Conservation (phyloP, 768 basidiomycete genomes). For the Phanerochaete carnosa region DNA sequence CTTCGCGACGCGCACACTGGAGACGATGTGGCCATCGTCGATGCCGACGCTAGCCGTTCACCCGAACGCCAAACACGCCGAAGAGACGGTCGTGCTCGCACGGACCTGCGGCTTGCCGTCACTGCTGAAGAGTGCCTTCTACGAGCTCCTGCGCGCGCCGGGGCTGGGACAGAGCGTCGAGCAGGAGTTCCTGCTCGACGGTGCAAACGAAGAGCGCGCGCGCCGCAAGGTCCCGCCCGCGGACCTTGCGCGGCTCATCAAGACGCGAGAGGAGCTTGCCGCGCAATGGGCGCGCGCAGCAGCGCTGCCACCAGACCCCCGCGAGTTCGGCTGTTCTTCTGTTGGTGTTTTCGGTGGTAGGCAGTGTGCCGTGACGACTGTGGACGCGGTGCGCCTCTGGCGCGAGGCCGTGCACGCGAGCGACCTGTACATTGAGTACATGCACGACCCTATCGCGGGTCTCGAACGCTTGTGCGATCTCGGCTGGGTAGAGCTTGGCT, state of each 20-base stretch:
- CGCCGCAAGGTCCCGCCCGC: not conserved
- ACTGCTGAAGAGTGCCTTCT: constrained; percentile 36
- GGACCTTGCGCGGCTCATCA: constrained; percentile 20
- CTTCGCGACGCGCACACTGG: constrained; percentile 28
- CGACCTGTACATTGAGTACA: constrained; percentile 26
- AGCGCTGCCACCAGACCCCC: constrained; percentile 17
- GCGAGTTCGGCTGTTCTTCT: constrained; percentile 18
- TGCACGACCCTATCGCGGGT: constrained; percentile 34
- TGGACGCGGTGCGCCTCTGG: constrained; percentile 8
- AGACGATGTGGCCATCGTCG: constrained; percentile 27
- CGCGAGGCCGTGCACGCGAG: constrained; percentile 11
- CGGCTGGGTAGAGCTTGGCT: constrained; percentile 29
- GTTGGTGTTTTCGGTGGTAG: not conserved
- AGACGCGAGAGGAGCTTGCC: constrained; percentile 19
- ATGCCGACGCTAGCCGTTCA: constrained; percentile 14
- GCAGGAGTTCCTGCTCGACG: constrained; percentile 1
- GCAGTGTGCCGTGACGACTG: not conserved
- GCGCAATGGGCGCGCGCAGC: constrained; percentile 19
- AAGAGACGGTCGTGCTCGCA: constrained; percentile 31
- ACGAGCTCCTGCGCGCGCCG: constrained; percentile 34
- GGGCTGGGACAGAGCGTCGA: constrained; percentile 24
- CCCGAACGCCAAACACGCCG: constrained; percentile 20
- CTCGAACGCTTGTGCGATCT: constrained; percentile 29
- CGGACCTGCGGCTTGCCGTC: constrained; percentile 24
- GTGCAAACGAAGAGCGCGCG: not conserved